A percentile compares a stretch with the other conserved stretches of the same genome.
phyloP scores from a whole-genome alignment of 2,329 filamentous ascomycete species.

The Coccinonectria pachysandricola region DNA sequence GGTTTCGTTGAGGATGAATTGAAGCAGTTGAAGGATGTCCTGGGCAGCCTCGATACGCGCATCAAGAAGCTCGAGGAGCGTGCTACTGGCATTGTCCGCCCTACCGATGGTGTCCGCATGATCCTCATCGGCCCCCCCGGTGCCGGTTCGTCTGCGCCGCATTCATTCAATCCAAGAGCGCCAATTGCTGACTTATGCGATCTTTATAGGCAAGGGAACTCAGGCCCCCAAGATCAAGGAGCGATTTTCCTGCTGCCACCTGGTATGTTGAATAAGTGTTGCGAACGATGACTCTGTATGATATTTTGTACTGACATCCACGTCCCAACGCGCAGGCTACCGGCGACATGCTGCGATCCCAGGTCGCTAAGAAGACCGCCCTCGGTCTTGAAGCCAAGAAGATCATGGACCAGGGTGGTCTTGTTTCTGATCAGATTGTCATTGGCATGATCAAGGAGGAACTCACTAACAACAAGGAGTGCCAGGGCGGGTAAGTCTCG shows the following conservation, averaged over 20 bases:
- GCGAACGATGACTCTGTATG: no score
- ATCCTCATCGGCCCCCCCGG: conserved; percentile 95
- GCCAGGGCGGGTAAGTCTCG: conserved; percentile 75
- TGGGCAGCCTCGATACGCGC: conserved; percentile 74
- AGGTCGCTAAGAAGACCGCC: conserved; percentile 94
- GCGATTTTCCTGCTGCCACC: conserved; percentile 91
- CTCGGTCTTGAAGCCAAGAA: conserved; percentile 97
- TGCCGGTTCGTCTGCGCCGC: conserved; percentile 54
- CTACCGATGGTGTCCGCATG: conserved; percentile 71
- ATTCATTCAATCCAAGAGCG: conserved; percentile 1
- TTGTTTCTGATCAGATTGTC: conserved; percentile 98
- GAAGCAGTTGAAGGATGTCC: conserved; percentile 73
- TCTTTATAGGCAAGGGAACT: conserved; percentile 78
- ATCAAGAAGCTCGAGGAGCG: conserved; percentile 76
- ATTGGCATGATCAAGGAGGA: conserved; percentile 99
- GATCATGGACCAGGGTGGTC: conserved; percentile 97
- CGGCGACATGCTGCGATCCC: conserved; percentile 96
- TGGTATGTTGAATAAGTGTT: conserved; percentile 52
- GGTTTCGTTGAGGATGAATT: conserved; percentile 80
- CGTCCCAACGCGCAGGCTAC: conserved; percentile 59
- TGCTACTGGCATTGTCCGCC: conserved; percentile 44
- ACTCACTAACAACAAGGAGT: conserved; percentile 87
- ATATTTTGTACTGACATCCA: no score
- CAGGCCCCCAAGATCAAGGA: conserved; percentile 98
- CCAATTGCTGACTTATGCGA: conserved; percentile 10